A percentile compares a stretch with the other conserved stretches of the same genome.
These are phyloP conservation scores for Globisporangium splendens DNA, from an alignment of 352 stramenopile genomes.

Conservation along the genomic window DNA sequence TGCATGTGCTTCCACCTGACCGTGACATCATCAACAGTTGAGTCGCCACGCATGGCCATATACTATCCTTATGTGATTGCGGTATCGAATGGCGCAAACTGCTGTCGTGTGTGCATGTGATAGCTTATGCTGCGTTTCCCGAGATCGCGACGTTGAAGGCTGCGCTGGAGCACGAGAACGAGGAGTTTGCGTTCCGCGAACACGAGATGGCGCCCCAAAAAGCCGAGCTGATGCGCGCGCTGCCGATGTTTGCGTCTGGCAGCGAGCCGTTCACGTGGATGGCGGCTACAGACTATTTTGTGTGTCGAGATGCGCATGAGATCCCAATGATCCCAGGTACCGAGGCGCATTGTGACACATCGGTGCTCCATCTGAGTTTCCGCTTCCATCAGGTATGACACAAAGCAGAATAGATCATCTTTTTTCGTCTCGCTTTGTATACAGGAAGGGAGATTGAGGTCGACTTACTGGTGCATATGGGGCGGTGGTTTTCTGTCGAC, in stretches of 20 bases:
- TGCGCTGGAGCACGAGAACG: conserved; percentile 45
- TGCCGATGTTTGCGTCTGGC: conserved; percentile 46
- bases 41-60: too few relatives aligned
- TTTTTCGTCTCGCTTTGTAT: too few relatives aligned
- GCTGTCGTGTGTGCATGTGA: neutral
- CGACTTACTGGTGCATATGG: too few relatives aligned
- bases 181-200: conserved; percentile 44
- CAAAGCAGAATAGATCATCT: too few relatives aligned
- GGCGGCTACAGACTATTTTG: conserved; percentile 67
- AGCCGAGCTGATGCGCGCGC: conserved; percentile 39
- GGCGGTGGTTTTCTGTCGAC: neutral
- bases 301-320: conserved; percentile 57
- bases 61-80: too few relatives aligned
- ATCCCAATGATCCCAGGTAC: conserved; percentile 52
- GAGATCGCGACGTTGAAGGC: conserved; percentile 59
- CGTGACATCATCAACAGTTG: conserved; percentile 82
- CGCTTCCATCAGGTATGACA: conserved; percentile 41
- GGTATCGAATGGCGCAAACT: too few relatives aligned
- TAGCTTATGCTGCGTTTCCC: conserved; percentile 60
- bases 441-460: too few relatives aligned
- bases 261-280: conserved; percentile 62
- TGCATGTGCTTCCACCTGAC: conserved; percentile 60
- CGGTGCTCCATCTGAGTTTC: conserved; percentile 55
- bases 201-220: conserved; percentile 49
- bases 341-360: conserved; percentile 30